Percentiles rank a stretch among this genome's conserved stretches.
These are phyloP conservation scores for Suillus discolor DNA, from an alignment of 768 basidiomycete species.

Conservation along the genomic window DNA sequence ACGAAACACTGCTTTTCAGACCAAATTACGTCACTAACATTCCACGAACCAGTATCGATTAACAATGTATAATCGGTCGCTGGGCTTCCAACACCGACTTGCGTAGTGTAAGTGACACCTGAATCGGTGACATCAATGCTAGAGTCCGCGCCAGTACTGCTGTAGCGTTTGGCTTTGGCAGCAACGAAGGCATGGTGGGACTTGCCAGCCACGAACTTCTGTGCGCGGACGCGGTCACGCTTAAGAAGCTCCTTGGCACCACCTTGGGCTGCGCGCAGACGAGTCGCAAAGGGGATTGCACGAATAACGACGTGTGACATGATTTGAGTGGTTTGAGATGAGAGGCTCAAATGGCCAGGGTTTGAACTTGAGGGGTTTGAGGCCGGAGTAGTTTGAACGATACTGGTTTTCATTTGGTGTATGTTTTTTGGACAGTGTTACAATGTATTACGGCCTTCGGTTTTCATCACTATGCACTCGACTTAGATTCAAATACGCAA, in stretches of 20 bases:
- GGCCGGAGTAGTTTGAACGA: no score
- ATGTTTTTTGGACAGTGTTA: no score
- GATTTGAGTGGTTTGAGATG: constrained; percentile 8
- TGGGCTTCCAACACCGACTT: constrained; percentile 51
- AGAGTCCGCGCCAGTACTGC: constrained; percentile 12
- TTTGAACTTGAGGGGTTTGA: no score
- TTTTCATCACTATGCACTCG: no score
- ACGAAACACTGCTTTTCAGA: not conserved
- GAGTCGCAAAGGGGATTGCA: constrained; percentile 44
- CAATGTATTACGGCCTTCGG: no score
- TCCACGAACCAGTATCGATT: constrained; percentile 50
- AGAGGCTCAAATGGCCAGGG: no score
- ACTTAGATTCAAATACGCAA: no score
- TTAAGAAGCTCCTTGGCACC: constrained; percentile 49
- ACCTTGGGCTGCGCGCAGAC: constrained; percentile 15
- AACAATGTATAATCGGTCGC: constrained; percentile 50
- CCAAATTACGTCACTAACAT: constrained; percentile 2
- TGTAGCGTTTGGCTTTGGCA: constrained; percentile 3
- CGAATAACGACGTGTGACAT: constrained; percentile 43
- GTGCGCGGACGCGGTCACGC: constrained; percentile 51
- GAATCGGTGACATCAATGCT: constrained; percentile 58
- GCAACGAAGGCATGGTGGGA: constrained; percentile 55
- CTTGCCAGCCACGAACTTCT: constrained; percentile 55
- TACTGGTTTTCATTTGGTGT: no score
- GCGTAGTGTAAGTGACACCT: constrained; percentile 52